Conservation (phyloP, 176 grass and related monocot species). For the Saccharum spontaneum region DNA sequence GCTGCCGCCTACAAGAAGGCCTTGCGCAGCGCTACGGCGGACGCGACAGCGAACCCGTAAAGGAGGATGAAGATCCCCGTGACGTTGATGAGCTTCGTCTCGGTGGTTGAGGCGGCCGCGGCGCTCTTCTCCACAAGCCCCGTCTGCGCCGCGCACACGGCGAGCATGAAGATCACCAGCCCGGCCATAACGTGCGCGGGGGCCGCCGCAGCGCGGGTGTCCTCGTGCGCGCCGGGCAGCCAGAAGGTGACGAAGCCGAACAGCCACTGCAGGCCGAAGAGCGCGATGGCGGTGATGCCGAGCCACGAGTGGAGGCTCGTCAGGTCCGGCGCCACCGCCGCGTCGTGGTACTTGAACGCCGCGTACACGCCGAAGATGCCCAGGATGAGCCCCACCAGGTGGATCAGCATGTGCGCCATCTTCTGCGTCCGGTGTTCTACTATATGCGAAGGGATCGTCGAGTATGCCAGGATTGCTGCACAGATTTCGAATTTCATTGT, state of each 20-base stretch:
- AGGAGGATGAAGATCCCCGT: slow-evolving; percentile 82
- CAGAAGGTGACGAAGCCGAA: slow-evolving; percentile 80
- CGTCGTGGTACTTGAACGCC: slow-evolving; percentile 86
- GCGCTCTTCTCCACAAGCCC: slow-evolving; percentile 75
- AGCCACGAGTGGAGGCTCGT: slow-evolving; percentile 80
- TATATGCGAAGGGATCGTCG: slow-evolving; percentile 40
- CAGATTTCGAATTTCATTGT: background rate
- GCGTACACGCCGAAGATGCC: slow-evolving; percentile 86
- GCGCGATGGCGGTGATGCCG: slow-evolving; percentile 68
- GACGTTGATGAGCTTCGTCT: slow-evolving; percentile 79
- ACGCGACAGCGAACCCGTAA: slow-evolving; percentile 60
- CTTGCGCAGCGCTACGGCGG: slow-evolving; percentile 56
- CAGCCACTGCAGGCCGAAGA: slow-evolving; percentile 92
- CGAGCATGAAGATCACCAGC: slow-evolving; percentile 74
- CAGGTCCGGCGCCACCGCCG: slow-evolving; percentile 50
- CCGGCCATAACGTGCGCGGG: slow-evolving; percentile 57
- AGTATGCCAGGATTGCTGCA: slow-evolving; percentile 84
- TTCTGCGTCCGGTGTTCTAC: slow-evolving; percentile 47
- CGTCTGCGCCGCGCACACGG: slow-evolving; percentile 77
- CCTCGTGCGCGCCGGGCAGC: slow-evolving; percentile 34
- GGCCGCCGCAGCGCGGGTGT: slow-evolving; percentile 1
- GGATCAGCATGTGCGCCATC: slow-evolving; percentile 74
- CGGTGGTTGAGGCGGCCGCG: slow-evolving; percentile 28
- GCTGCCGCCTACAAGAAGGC: slow-evolving; percentile 4
- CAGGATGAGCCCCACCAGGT: slow-evolving; percentile 69